phyloP scores from a whole-genome alignment of 495 filamentous ascomycete genomes.

The Delitschia confertaspora region DNA sequence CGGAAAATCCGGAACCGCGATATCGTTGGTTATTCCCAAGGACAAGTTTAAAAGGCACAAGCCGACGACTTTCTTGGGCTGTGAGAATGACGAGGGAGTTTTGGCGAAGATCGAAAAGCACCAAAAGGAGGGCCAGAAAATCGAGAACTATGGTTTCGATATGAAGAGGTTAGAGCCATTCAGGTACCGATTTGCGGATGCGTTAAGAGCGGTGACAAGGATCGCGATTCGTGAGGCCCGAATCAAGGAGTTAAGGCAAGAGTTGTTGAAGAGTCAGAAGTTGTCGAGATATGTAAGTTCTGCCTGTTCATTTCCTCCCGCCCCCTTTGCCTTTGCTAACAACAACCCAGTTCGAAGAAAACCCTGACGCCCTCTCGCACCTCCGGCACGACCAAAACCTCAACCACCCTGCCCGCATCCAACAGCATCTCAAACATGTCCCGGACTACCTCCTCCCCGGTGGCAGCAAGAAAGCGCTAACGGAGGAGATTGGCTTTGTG shows the following conservation, averaged over 20 bases:
- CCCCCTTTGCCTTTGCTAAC: neutral
- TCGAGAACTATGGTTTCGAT: slow-evolving; percentile 88
- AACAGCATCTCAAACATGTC: slow-evolving; percentile 88
- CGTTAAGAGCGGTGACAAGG: slow-evolving; percentile 68
- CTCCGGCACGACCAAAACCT: slow-evolving; percentile 86
- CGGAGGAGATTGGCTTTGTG: slow-evolving; percentile 63
- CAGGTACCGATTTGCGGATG: slow-evolving; percentile 89
- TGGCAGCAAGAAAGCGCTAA: slow-evolving; percentile 61
- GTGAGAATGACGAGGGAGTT: slow-evolving; percentile 75
- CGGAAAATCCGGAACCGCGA: slow-evolving; percentile 80
- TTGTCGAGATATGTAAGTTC: slow-evolving; percentile 52
- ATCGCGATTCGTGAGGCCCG: slow-evolving; percentile 84
- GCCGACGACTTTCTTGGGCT: slow-evolving; percentile 61
- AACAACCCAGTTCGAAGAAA: slow-evolving; percentile 76
- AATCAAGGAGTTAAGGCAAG: slow-evolving; percentile 74
- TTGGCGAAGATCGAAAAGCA: slow-evolving; percentile 33
- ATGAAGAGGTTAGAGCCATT: slow-evolving; percentile 89
- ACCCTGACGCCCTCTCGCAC: slow-evolving; percentile 77
- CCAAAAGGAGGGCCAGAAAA: slow-evolving; percentile 64
- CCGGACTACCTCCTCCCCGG: slow-evolving; percentile 87
- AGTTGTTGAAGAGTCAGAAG: slow-evolving; percentile 86
- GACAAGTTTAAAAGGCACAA: slow-evolving; percentile 79
- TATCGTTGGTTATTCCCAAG: slow-evolving; percentile 84
- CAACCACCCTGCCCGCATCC: slow-evolving; percentile 64
- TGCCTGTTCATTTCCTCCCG: neutral